These are phyloP conservation scores for Sclerotinia trifoliorum DNA, from an alignment of 2,329 filamentous ascomycete species.

Conservation along the genomic window DNA sequence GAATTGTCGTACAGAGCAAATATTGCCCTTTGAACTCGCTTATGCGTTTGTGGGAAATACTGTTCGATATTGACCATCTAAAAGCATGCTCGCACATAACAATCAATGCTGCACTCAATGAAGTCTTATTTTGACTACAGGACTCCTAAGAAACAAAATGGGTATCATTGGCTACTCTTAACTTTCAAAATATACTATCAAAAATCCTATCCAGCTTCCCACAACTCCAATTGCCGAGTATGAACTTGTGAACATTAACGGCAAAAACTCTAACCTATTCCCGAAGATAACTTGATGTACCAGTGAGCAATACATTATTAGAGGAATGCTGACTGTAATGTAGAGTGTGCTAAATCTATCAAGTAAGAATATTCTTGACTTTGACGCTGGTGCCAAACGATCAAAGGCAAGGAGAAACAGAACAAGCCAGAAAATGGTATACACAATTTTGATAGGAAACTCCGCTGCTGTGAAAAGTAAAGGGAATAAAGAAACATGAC, in stretches of 20 bases:
- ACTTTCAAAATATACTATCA: constrained; percentile 78
- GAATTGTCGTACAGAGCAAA: neutral
- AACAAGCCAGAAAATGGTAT: constrained; percentile 89
- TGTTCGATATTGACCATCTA: neutral
- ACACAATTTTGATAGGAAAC: constrained; percentile 90
- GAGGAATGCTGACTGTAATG: constrained; percentile 81
- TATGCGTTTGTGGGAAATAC: neutral
- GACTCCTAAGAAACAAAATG: constrained; percentile 14
- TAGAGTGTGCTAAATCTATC: constrained; percentile 90
- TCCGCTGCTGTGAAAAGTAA: constrained; percentile 88
- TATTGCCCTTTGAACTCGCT: neutral
- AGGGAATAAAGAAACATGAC: constrained; percentile 93
- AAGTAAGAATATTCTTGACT: constrained; percentile 81
- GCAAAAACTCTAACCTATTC: constrained; percentile 80
- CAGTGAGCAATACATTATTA: constrained; percentile 85
- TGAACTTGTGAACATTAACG: constrained; percentile 94
- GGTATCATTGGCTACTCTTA: constrained; percentile 31
- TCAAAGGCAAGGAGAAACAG: constrained; percentile 85
- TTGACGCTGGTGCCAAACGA: constrained; percentile 78
- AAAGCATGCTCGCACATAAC: neutral
- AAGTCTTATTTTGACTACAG: neutral
- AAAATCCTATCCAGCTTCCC: constrained; percentile 91
- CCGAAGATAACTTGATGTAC: constrained; percentile 83
- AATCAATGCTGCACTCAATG: neutral
- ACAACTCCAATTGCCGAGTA: constrained; percentile 94